A percentile compares a stretch with the other conserved stretches of the same genome.
These are phyloP conservation scores for Rosa lucieae DNA, from an alignment of 306 rosid genomes.

Conservation along the genomic window DNA sequence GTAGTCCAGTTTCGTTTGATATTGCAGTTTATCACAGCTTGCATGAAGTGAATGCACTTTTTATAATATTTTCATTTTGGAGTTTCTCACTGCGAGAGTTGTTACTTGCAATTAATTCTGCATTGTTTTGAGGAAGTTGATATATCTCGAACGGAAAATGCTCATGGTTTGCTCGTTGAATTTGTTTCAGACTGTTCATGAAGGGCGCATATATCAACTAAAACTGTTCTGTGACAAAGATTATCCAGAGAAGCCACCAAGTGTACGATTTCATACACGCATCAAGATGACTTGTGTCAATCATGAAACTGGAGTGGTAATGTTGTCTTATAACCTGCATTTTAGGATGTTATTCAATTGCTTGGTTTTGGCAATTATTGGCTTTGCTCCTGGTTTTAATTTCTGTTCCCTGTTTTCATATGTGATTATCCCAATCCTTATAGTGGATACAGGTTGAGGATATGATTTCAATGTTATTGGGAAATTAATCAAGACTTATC, in stretches of 20 bases:
- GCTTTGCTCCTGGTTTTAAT: not conserved
- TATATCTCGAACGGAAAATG: not conserved
- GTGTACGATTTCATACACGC: conserved; percentile 95
- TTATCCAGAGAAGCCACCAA: conserved; percentile 98
- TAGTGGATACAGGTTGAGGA: not conserved
- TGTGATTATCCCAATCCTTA: not conserved
- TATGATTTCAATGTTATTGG: not conserved
- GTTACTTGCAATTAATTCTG: not conserved
- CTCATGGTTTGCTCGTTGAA: conserved; percentile 1
- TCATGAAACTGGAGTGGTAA: conserved; percentile 98
- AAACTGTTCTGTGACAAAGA: conserved; percentile 97
- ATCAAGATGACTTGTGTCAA: conserved; percentile 94
- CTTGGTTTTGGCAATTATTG: not conserved
- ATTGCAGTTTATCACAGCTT: not conserved
- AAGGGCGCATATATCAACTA: conserved; percentile 96
- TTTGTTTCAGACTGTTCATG: conserved; percentile 82
- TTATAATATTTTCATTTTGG: not conserved
- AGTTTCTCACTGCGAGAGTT: not conserved
- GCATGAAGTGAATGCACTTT: not conserved
- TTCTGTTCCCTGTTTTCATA: not conserved
- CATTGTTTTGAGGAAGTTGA: conserved; percentile 1
- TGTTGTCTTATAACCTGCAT: not conserved
- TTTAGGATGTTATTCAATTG: not conserved
- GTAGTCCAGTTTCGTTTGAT: not conserved
- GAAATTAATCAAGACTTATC: not conserved